Evolutionary conservation across 768 basidiomycete genomes (phyloP), one percentile per base, ranked within the genome.

Genomic region (Leccinum truebloodii): DNA sequence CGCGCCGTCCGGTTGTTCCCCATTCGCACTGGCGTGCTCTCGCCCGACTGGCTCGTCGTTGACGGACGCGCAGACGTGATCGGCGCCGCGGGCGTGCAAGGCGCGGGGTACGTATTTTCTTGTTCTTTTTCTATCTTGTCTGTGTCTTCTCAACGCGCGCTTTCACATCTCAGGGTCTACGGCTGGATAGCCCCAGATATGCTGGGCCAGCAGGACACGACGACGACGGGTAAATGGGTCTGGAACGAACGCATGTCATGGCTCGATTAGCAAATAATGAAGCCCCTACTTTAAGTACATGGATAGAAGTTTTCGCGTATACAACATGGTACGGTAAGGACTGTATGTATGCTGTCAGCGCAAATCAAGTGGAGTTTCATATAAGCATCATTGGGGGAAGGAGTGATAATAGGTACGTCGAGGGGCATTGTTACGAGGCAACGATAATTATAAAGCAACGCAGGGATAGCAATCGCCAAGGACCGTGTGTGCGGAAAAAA

Each of bases 41-140:
- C 83, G 1, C 90, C 92, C 1, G 90, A 92, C 66, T 95, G 93
- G 91, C 65, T 92, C 6, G 79, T 92, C 18, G 77, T 87, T 3
- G 81, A 83, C 10, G 73, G 73, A 14, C 69, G 73, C 12, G 79
- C 85, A 20, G 89, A 89, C 63, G 67, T 59, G 49, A 71, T 81
- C 18, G 92, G 90, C 5, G 86, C 90, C 12, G 90, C 83, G n/a
- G 93, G 89, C 1, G 75, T 93, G 20, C 72, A 82, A 13, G 92
- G 84, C 16, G 88, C 92, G 60, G 94, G 94, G 90, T 92, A 73
- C 70, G 86, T 71, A 49, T 35, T 8, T 5, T 12, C 3, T 20
- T n/a, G n/a, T 4, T 32, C 14, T 0, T 28, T 18, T n/a, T n/a
- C n/a, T n/a, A n/a, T 18, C 34, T 4, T 14, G 6, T 8, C 32